Percentiles rank a stretch among this genome's conserved stretches.
Evolutionary conservation across 768 basidiomycete species (phyloP).

Genomic region (Lyophyllum shimeji): DNA sequence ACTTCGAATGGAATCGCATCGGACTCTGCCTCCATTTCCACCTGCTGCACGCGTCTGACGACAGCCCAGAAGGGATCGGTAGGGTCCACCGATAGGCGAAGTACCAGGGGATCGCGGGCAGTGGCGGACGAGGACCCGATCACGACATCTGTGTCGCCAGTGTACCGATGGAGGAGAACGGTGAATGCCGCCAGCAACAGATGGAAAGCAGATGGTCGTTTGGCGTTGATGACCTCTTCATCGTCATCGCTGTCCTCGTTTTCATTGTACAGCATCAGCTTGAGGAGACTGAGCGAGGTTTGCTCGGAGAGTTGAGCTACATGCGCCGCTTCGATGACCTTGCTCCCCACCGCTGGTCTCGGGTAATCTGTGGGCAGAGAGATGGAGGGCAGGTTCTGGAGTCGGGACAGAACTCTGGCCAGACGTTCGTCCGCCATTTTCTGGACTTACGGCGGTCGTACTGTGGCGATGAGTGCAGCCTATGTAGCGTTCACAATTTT

Average conservation of each 20-base stretch:
- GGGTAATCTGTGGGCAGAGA: slow-evolving; percentile 97
- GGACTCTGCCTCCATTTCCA: slow-evolving; percentile 78
- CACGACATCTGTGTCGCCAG: slow-evolving; percentile 91
- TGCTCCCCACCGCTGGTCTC: slow-evolving; percentile 68
- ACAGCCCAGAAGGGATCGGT: slow-evolving; percentile 88
- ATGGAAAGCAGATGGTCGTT: slow-evolving; percentile 82
- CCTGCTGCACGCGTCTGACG: slow-evolving; percentile 79
- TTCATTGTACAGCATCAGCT: slow-evolving; percentile 76
- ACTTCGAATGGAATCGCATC: slow-evolving; percentile 82
- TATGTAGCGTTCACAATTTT: background rate
- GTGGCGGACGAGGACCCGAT: slow-evolving; percentile 85
- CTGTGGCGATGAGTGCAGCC: background rate
- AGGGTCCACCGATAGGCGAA: slow-evolving; percentile 82
- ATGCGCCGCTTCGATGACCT: slow-evolving; percentile 84
- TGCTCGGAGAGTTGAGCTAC: slow-evolving; percentile 68
- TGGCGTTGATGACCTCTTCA: slow-evolving; percentile 31
- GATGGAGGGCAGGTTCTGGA: slow-evolving; percentile 84
- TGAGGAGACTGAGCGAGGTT: slow-evolving; percentile 76
- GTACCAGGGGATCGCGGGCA: slow-evolving; percentile 75
- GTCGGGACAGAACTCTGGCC: slow-evolving; percentile 55
- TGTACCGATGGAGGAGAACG: slow-evolving; percentile 90
- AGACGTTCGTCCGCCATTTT: slow-evolving; percentile 49
- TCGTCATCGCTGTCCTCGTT: slow-evolving; percentile 52
- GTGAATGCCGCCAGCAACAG: slow-evolving; percentile 90
- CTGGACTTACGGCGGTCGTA: no score